These are phyloP conservation scores for Apium graveolens DNA, from an alignment of 129 eudicot species.

Conservation along the genomic window DNA sequence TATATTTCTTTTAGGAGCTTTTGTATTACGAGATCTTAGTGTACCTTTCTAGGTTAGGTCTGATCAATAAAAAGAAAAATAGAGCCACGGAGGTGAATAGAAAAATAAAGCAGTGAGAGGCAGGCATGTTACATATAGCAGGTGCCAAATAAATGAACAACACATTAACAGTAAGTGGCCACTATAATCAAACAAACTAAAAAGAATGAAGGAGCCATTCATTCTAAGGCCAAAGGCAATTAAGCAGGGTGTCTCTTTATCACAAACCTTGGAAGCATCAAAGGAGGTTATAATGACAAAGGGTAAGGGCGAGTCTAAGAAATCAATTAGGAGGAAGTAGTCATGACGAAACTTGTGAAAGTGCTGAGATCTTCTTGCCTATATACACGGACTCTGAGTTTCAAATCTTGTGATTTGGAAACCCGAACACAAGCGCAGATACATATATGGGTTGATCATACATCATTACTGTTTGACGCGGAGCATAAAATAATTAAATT, in stretches of 20 bases:
- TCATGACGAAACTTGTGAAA: neutral
- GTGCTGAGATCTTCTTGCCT: no score
- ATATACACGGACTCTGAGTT: constrained; percentile 23
- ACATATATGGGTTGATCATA: constrained; percentile 36
- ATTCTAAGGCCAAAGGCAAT: neutral
- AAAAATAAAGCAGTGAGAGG: neutral
- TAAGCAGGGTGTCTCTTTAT: neutral
- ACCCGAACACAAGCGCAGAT: neutral
- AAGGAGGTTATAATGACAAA: constrained; percentile 36
- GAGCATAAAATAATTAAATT: no score
- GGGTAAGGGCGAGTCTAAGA: constrained; percentile 42
- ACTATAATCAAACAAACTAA: neutral
- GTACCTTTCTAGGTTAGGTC: no score
- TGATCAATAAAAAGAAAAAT: no score
- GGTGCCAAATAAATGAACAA: neutral
- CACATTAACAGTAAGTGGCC: neutral
- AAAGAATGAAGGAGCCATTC: neutral
- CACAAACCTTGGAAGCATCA: constrained; percentile 8
- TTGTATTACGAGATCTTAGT: no score
- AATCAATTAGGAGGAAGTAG: constrained; percentile 39
- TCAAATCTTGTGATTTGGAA: constrained; percentile 22
- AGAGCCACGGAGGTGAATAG: neutral
- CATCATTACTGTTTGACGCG: constrained; percentile 12
- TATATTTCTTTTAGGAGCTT: no score
- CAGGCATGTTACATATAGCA: neutral